Evolutionary conservation across 139 green algal genomes (phyloP), one percentile per base, ranked within the genome.

Genomic region (Coccomyxa sp.): DNA sequence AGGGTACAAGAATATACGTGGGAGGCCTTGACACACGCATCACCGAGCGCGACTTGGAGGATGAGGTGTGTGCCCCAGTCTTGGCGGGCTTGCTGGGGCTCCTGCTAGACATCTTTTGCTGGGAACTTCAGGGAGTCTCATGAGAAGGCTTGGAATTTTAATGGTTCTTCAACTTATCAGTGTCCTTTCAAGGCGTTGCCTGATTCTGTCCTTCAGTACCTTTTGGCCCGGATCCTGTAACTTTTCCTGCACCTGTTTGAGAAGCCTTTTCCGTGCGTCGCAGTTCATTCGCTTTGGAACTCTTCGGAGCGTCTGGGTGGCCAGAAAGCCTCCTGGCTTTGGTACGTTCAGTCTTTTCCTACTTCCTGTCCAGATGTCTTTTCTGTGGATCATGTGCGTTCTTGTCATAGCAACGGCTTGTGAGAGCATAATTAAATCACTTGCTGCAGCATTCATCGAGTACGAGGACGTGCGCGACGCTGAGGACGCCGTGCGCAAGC

Each of bases 321-420:
- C 90, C 0, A 79, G 90, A 30, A 90, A 92, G 83, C 89, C 89
- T 9, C 89, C 89, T 13, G 90, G 90, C 16, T 93, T 91, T 77
- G 89, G 88, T 91, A 84, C 86, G 86, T 57, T 45, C 23, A 38
- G 14, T 77, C 27, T 15, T 15, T 82, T 28, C 63, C 27, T 60
- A 77, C n/a, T 77, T 9, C 31, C n/a, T n/a, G 28, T 27, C 74
- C 27, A 45, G 15, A 21, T 18, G 18, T 51, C 75, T 28, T 14
- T 79, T 27, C 27, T 58, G 27, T 79, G 28, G 18, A 38, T 28
- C 28, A 0, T 38, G 23, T 51, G 38, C 38, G 38, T 51, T 51
- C 38, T 7, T 51, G 3, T 51, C 7, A 7, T 7, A 51, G 38
- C 38, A 51, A 51, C 38, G 38, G 3, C 3, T 71, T 13, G 75